Base-by-base conservation (phyloP, 1,284 basidiomycete genomes). In the Papiliotrema fonsecae region DNA sequence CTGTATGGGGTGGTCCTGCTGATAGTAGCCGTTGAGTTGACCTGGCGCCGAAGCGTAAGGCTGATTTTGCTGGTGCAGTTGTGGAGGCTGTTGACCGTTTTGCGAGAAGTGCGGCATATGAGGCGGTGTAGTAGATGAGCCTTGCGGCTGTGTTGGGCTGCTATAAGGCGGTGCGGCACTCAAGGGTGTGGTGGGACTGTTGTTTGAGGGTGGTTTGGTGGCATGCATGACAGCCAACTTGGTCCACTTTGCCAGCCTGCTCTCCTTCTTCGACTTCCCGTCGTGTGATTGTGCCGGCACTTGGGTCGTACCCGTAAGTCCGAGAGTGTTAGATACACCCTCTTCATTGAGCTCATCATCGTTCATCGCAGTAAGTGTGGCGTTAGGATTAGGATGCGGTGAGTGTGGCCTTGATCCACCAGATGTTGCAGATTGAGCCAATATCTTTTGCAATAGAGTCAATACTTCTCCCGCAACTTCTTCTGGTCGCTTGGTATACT, bases 381-480 rank as follows among this genome's bases (percentile, higher is more conserved):
- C 9, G 6, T 6, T 19, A 22, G 46, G 31, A 16, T 6, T n/a
- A 13, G 19, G 41, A 28, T 30, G 26, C 5, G 28, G 24, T 13
- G 44, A 38, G 18, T 21, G 24, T 6, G 19, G 32, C 18, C 28
- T 7, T 6, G 34, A 24, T 24, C 22, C 6, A 18, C 21, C 19
- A 6, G 6, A 14, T 6, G 9, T 27, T 10, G 50, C 34, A n/a
- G 43, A 42, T 25, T 58, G 41, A 1, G 49, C 49, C 7, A 59
- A n/a, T 2, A 59, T 34, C 36, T 54, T 30, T 26, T 46, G 37
- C 24, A 59, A 31, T 9, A 59, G 34, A 7, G 14, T 38, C 40
- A 56, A 32, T 37, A 59, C 46, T 16, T 56, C 54, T 3, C 37
- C 51, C 18, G 40, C 50, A 4, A 50, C 45, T 28, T 42, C 38